Percentiles rank a stretch among this genome's conserved stretches.
These are phyloP conservation scores for Nitzschia putrida DNA, from an alignment of 108 stramenopile species.

Conservation along the genomic window DNA sequence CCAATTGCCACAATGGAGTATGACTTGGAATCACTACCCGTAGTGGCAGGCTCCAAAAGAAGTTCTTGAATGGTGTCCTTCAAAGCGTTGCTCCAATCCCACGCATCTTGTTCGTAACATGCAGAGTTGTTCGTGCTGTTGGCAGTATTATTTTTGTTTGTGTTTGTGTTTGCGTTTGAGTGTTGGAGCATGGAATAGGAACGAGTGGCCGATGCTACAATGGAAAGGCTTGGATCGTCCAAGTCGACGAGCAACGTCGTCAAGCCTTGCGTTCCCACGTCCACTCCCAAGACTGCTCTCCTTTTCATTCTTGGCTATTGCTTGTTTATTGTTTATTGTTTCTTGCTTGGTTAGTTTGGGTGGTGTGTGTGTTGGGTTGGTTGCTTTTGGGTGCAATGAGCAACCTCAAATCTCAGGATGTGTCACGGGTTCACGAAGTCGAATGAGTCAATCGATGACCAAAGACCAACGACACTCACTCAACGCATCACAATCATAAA, in stretches of 20 bases:
- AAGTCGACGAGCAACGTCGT: slow-evolving; percentile 36
- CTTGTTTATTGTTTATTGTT: too few species aligned
- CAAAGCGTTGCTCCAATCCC: slow-evolving; percentile 46
- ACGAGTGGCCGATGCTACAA: slow-evolving; percentile 38
- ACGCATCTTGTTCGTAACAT: slow-evolving; percentile 48
- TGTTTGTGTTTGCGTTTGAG: too few species aligned
- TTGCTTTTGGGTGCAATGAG: too few species aligned
- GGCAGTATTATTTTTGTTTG: neutral
- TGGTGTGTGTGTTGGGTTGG: too few species aligned
- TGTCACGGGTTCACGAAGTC: too few species aligned
- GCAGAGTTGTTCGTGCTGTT: neutral
- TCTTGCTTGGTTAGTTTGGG: too few species aligned
- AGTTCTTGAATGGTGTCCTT: slow-evolving; percentile 21
- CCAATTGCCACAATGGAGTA: slow-evolving; percentile 32
- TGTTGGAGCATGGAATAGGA: slow-evolving; percentile 15
- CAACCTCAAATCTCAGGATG: too few species aligned
- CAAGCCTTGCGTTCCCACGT: slow-evolving; percentile 56
- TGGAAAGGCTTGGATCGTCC: slow-evolving; percentile 2
- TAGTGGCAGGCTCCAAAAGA: neutral
- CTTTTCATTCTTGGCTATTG: too few species aligned
- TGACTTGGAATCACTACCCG: neutral
- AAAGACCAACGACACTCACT: too few species aligned
- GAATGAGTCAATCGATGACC: too few species aligned
- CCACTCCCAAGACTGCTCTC: slow-evolving; percentile 34
- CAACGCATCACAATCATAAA: too few species aligned